Evolutionary conservation across 306 rosid genomes (phyloP).

Genomic region (Medicago ruthenica): DNA sequence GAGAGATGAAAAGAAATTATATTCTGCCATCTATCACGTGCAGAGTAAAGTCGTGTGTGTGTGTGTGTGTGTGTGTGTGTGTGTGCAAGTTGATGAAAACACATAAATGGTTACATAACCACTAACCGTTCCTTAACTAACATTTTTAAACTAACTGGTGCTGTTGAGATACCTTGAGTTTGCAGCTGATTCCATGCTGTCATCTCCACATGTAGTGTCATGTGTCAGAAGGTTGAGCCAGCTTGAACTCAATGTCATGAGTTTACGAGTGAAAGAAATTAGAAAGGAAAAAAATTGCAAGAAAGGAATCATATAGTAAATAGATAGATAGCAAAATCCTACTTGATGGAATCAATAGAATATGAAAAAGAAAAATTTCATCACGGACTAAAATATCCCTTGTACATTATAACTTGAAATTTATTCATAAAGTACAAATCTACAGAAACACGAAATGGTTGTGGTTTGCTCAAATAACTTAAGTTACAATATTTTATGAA

Average conservation of each 20-base stretch:
- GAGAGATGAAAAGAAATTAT: not conserved
- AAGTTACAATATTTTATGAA: not conserved
- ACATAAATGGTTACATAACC: not conserved
- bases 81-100: not conserved
- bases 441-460: slow-evolving; percentile 5
- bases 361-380: not conserved
- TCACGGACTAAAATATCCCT: slow-evolving; percentile 4
- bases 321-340: not conserved
- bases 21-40: not conserved
- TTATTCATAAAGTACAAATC: slow-evolving; percentile 3
- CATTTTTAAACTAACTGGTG: not conserved
- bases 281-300: slow-evolving; percentile 1
- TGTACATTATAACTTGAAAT: not conserved
- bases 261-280: not conserved
- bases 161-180: not conserved
- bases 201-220: not conserved
- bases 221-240: not conserved
- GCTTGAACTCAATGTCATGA: not conserved
- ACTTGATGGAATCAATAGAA: slow-evolving; percentile 14
- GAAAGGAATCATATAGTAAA: not conserved
- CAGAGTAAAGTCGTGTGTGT: not conserved
- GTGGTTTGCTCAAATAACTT: slow-evolving; percentile 8
- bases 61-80: not conserved
- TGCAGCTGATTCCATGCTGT: slow-evolving; percentile 3
- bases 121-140: not conserved